Conservation (phyloP, 495 filamentous ascomycete genomes). For the Podospora comata region DNA sequence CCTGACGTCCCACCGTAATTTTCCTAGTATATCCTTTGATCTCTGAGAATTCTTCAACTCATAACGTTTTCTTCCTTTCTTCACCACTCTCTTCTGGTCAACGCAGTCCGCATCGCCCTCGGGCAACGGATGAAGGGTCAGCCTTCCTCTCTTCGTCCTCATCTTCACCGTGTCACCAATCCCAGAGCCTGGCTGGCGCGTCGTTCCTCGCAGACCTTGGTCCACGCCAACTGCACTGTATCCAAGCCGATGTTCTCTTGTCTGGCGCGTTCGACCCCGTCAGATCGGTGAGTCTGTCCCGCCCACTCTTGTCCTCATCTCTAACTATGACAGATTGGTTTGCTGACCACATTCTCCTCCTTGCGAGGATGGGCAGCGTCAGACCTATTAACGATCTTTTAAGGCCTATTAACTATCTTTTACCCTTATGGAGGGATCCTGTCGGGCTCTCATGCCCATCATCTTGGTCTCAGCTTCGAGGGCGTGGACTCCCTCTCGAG, state of each 20-base stretch:
- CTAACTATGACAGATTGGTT: too few species aligned
- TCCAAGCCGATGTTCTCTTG: too few species aligned
- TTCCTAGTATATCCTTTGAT: not conserved
- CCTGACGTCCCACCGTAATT: not conserved
- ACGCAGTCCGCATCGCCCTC: not conserved
- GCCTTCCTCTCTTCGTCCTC: not conserved
- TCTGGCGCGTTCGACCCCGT: too few species aligned
- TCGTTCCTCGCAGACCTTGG: too few species aligned
- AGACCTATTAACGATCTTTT: too few species aligned
- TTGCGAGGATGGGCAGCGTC: too few species aligned
- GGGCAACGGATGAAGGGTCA: not conserved
- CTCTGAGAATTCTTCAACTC: not conserved
- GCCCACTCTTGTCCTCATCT: too few species aligned
- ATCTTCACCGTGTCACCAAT: not conserved
- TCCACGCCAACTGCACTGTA: too few species aligned
- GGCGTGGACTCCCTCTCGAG: conserved; percentile 34
- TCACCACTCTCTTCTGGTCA: not conserved
- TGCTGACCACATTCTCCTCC: too few species aligned
- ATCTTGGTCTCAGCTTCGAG: conserved; percentile 26
- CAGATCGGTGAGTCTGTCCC: too few species aligned
- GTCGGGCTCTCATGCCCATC: conserved; percentile 26
- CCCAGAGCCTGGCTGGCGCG: not conserved
- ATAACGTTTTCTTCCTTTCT: not conserved
- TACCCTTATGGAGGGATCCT: not conserved
- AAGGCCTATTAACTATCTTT: too few species aligned